Evolutionary conservation across 768 basidiomycete species (phyloP), one percentile per base, ranked within the genome.

Genomic region (Tremella yokohamensis): DNA sequence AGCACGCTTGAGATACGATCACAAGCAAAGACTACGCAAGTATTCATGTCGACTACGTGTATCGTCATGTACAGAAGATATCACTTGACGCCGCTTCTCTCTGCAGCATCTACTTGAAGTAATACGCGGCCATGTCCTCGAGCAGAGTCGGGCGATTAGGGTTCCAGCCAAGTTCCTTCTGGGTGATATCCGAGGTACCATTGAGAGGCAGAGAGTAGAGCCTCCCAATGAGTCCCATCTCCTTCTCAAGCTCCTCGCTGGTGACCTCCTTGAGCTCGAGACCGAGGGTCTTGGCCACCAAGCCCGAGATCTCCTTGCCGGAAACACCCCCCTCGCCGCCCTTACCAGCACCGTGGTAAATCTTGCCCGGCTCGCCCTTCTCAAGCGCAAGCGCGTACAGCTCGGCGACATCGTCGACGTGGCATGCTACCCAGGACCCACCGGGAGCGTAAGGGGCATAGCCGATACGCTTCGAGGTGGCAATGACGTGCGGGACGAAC

Each of bases 351-450:
- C 42, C 62, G 40, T 71, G 69, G 19, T 60, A 52, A n/a, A 26
- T 49, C 29, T 34, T 34, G 0, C 60, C 64, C 4, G 52, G 37
- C 0, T 50, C 25, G 3, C 25, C 57, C n/a, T 63, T 61, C 47
- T 71, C 71, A 39, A 72, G 47, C 0, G 69, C 69, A 6, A 70
- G 57, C 37, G 64, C 53, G 48, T 60, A 72, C 1, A 68, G 38
- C 6, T 8, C 40, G 0, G 67, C 70, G 3, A 62, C 68, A 51
- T 74, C 73, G 19, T 60, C 24, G 44, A 62, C 59, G 56, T 70
- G 62, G 7, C 65, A 61, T 1, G 61, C 54, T 0, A 65, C 56
- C 70, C 70, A 70, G 4, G 40, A 9, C 7, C 61, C 58, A 1
- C 61, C 62, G n/a, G n/a, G 42, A 16, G 61, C 42, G 55, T 61